These are phyloP conservation scores for Diutina siamensis DNA, from an alignment of 1,139 yeast genomes.

Conservation along the genomic window DNA sequence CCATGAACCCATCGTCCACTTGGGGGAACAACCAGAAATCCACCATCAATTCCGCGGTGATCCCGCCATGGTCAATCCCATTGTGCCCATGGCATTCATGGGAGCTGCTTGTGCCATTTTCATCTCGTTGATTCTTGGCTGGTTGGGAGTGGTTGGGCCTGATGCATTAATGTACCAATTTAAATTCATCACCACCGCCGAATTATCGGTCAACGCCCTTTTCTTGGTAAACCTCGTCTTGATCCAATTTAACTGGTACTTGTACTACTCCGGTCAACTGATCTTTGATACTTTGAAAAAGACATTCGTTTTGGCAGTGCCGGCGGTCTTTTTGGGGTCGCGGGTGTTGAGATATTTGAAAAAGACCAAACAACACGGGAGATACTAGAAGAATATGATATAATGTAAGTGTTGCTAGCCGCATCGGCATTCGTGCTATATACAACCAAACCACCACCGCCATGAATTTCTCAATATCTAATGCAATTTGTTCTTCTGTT, in stretches of 20 bases:
- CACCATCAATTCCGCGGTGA: constrained; percentile 52
- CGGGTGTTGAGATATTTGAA: constrained; percentile 14
- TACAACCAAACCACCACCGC: no score
- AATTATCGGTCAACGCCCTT: constrained; percentile 22
- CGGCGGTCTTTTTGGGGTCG: constrained; percentile 59
- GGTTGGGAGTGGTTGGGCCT: constrained; percentile 39
- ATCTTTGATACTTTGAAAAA: constrained; percentile 60
- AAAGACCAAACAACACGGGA: neutral
- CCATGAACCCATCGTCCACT: constrained; percentile 17
- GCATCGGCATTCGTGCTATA: no score
- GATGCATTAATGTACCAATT: constrained; percentile 1
- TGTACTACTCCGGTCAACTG: constrained; percentile 59
- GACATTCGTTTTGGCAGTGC: constrained; percentile 38
- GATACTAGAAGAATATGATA: no score
- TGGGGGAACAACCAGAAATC: constrained; percentile 54
- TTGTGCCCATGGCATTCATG: constrained; percentile 45
- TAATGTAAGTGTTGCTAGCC: no score
- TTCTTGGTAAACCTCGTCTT: constrained; percentile 45
- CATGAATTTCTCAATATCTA: no score
- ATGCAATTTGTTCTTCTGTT: neutral
- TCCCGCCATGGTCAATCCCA: constrained; percentile 42
- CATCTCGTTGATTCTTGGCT: constrained; percentile 31
- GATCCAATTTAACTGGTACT: constrained; percentile 51
- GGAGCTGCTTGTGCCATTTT: constrained; percentile 31
- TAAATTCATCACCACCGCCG: constrained; percentile 17